Base-by-base conservation (phyloP, 2,329 filamentous ascomycete species). In the Acrocalymma vagum region DNA sequence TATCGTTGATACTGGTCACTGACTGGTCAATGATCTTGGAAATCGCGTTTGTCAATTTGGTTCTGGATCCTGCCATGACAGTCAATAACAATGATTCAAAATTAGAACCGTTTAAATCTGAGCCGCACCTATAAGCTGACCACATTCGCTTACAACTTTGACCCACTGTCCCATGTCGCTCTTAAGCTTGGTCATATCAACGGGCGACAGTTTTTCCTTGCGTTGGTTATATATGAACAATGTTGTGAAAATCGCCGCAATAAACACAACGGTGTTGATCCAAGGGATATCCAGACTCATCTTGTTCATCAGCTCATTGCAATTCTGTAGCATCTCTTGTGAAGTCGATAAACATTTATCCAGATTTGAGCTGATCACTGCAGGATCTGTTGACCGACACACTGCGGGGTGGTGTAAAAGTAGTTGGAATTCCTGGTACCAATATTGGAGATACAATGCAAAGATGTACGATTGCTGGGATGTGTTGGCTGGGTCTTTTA, bases 251-350 rank as follows among this genome's bases (percentile, higher is more conserved):
- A 89, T 84, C 17, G 86, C 86, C 28, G 86, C 83, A 9, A 88
- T 78, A 58, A 88, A 90, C 5, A 88, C 79, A 0, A 87, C 85
- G 32, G 83, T 78, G 31, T 86, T 85, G 55, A 88, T 87, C 87
- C 88, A 92, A 1, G 87, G 90, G 1, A 86, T 88, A 59, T 93
- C 88, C 4, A 92, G 71, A 29, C 83, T 84, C 58, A 86, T 88
- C 42, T 84, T 74, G 52, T 77, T 78, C 42, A 82, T 79, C 31
- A 92, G 69, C 37, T 82, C 74, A 15, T 77, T 74, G 5, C 85
- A 81, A 17, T 79, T 77, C 15, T 76, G 73, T 3, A 92, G 73
- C 69, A 90, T 82, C 46, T 84, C 79, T 30, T 80, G 77, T 5
- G 86, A 80, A 8, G 82, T 82, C 32, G 84, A 79, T 22, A 89